Evolutionary conservation across 2,329 filamentous ascomycete species (phyloP).

Genomic region (Diaporthe longicolla): DNA sequence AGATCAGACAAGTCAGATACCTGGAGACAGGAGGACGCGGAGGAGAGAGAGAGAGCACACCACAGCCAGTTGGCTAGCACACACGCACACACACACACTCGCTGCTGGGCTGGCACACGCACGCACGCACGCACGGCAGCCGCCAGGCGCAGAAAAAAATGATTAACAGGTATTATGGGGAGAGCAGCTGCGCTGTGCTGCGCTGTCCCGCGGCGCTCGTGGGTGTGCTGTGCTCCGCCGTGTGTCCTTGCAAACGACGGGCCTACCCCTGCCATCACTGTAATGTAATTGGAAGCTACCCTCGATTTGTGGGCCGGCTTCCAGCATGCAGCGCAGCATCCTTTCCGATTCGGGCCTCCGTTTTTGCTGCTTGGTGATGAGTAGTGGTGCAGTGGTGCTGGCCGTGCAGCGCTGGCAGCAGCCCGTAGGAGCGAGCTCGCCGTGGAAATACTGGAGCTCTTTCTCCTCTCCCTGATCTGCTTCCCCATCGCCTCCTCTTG

Average conservation of each 20-base stretch:
- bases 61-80: not conserved
- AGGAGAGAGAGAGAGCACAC: not conserved
- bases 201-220: constrained; percentile 13
- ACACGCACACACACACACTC: not conserved
- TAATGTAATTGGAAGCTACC: constrained; percentile 21
- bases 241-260: constrained; percentile 23
- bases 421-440: not conserved
- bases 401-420: not conserved
- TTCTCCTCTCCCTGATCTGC: constrained; percentile 5
- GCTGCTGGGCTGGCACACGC: no score
- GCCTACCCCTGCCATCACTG: constrained; percentile 14
- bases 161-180: constrained; percentile 17
- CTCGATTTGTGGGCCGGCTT: constrained; percentile 13
- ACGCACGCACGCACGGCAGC: not conserved
- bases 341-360: constrained; percentile 30
- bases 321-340: constrained; percentile 20
- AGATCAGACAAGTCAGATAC: not conserved
- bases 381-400: not conserved
- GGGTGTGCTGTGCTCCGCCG: constrained; percentile 3
- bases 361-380: constrained; percentile 22
- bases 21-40: no score
- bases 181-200: not conserved
- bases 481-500: not conserved
- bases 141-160: constrained; percentile 13
- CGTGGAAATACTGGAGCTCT: constrained; percentile 22